A percentile compares a stretch with the other conserved stretches of the same genome.
phyloP scores from a whole-genome alignment of 1,139 yeast species.

The Blastobotrys ciferrii region DNA sequence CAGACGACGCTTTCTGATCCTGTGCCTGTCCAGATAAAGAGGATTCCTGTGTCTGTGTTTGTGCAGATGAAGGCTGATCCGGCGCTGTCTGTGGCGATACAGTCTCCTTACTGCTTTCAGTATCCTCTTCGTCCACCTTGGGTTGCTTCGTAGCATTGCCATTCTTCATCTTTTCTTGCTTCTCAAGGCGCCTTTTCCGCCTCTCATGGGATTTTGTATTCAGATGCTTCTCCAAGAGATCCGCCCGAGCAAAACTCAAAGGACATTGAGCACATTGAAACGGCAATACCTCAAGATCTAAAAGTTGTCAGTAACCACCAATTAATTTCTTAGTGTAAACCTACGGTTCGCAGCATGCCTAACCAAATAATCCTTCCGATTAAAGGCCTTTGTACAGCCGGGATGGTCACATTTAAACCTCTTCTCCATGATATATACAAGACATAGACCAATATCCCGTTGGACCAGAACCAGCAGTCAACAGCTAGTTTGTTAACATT shows the following conservation, averaged over 20 bases:
- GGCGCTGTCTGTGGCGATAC: not conserved
- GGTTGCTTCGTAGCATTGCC: conserved; percentile 6
- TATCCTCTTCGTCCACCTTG: not conserved
- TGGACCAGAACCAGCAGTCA: too few species aligned
- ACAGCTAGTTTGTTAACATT: not conserved
- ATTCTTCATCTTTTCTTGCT: conserved; percentile 9
- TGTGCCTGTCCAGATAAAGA: too few species aligned
- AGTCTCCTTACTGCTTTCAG: not conserved
- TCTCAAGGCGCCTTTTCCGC: conserved; percentile 26
- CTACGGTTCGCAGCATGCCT: conserved; percentile 39
- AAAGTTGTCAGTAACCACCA: not conserved
- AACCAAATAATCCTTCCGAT: conserved; percentile 38
- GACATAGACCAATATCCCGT: too few species aligned
- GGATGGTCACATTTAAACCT: conserved; percentile 27
- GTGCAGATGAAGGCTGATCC: not conserved
- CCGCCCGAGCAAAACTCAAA: conserved; percentile 32
- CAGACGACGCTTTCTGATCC: not conserved
- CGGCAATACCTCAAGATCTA: conserved; percentile 31
- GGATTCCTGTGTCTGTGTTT: too few species aligned
- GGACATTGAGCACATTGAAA: conserved; percentile 32
- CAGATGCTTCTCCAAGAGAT: conserved; percentile 32
- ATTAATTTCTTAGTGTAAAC: conserved; percentile 10
- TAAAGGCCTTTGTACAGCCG: conserved; percentile 39
- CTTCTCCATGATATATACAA: conserved; percentile 9
- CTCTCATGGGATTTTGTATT: conserved; percentile 32